Evolutionary conservation across 208 protist genomes (phyloP).

Genomic region (Leishmania guyanensis): DNA sequence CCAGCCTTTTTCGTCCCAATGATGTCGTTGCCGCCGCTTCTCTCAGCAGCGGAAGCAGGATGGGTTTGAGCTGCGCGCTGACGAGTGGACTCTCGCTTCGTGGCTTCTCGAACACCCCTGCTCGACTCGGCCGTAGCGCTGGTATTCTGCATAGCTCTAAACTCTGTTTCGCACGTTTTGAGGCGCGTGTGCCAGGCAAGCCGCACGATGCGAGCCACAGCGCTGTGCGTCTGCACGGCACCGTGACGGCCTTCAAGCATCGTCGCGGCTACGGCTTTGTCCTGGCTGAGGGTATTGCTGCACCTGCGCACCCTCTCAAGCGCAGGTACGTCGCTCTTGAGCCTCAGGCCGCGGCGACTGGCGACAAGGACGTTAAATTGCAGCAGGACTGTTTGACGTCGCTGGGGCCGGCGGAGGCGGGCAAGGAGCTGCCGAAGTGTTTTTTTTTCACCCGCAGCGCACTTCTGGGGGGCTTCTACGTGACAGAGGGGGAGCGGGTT

Average conservation of each 20-base stretch:
- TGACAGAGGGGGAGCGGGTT: slow-evolving; percentile 75
- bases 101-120: not conserved
- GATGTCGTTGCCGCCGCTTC: not conserved
- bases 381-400: not conserved
- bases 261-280: slow-evolving; percentile 88
- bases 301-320: not conserved
- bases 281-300: slow-evolving; percentile 44
- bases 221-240: slow-evolving; percentile 57
- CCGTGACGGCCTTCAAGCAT: slow-evolving; percentile 80
- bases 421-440: slow-evolving; percentile 4
- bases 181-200: not conserved
- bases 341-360: not conserved
- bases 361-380: not conserved
- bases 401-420: not conserved
- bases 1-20: not conserved
- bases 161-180: not conserved
- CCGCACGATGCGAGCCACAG: not conserved
- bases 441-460: slow-evolving; percentile 73
- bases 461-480: slow-evolving; percentile 70
- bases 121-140: not conserved
- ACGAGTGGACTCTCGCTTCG: not conserved
- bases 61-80: slow-evolving; percentile 1
- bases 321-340: slow-evolving; percentile 8
- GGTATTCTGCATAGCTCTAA: not conserved
- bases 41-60: not conserved